Base-by-base conservation (phyloP, 768 basidiomycete species). In the Gloeopeniophorella convolvens region DNA sequence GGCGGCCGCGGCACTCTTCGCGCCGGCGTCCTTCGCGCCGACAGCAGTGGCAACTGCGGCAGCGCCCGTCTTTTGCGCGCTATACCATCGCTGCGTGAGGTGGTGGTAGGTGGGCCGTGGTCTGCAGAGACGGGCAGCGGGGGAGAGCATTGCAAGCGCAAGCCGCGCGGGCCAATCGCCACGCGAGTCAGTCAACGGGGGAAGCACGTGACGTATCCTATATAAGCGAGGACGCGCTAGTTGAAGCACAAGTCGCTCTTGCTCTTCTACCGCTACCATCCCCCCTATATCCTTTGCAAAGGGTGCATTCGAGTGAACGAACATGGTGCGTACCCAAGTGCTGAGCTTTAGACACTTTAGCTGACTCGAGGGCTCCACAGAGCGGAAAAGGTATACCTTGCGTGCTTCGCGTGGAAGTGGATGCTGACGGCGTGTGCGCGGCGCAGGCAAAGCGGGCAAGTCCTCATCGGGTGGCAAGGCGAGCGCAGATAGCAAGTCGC, bases 401-500 rank as follows among this genome's bases (percentile, higher is more conserved):
- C 4, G 23, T 24, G 10, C 7, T 20, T 31, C 10, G 15, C 28
- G 1, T 3, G n/a, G 31, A 35, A 10, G 30, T 28, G 21, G 5
- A 20, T 41, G n/a, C 42, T 28, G 24, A 40, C 33, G 21, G 32
- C 20, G 27, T 23, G 35, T 42, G 30, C n/a, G 11, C 11, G 11
- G 12, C 4, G 11, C 12, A 52, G 73, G 75, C 43, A 62, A 61
- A 23, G 59, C 59, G 13, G 79, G 80, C 57, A 80, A 78, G 58
- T 64, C 63, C 23, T 56, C 70, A 21, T 63, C 55, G 15, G 55
- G 65, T 47, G 60, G 59, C 51, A 74, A 75, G 32, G 51, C 67
- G 26, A 74, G 75, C 42, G 68, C 63, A 40, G 72, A 72, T 6
- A 53, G 60, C 65, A 85, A 80, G 65, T 71, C 77, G 8, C 76